phyloP scores from a whole-genome alignment of 768 basidiomycete species.

The Russula emetica region DNA sequence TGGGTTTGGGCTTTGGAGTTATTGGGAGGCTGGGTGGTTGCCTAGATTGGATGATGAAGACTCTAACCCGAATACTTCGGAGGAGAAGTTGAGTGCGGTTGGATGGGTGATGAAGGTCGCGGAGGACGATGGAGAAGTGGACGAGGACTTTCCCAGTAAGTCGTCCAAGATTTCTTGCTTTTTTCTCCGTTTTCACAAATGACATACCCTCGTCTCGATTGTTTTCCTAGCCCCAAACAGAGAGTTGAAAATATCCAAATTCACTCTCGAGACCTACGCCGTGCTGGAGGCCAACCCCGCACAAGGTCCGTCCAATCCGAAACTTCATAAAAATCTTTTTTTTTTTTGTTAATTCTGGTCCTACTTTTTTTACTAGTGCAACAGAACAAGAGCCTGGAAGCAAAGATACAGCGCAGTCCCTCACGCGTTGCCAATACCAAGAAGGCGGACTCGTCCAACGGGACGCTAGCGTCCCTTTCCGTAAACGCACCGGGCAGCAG shows the following conservation, averaged over 20 bases:
- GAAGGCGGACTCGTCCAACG: slow-evolving; percentile 46
- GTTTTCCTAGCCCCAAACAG: slow-evolving; percentile 79
- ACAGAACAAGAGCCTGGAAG: slow-evolving; percentile 78
- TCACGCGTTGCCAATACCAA: slow-evolving; percentile 63
- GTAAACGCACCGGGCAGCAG: slow-evolving; percentile 23
- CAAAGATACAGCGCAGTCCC: slow-evolving; percentile 76
- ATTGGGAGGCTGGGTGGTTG: slow-evolving; percentile 83
- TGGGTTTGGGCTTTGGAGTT: slow-evolving; percentile 87
- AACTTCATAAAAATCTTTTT: background rate
- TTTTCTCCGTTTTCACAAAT: background rate
- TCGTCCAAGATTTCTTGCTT: slow-evolving; percentile 22
- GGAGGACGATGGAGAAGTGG: slow-evolving; percentile 96
- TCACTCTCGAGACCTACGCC: slow-evolving; percentile 87
- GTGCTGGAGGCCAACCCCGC: slow-evolving; percentile 68
- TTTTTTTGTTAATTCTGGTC: background rate
- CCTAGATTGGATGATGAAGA: slow-evolving; percentile 75
- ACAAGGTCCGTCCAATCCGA: slow-evolving; percentile 49
- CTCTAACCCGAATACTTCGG: slow-evolving; percentile 43
- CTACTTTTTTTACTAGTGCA: slow-evolving; percentile 40
- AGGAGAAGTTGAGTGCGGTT: slow-evolving; percentile 66
- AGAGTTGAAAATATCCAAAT: slow-evolving; percentile 77
- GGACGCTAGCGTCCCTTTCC: slow-evolving; percentile 31
- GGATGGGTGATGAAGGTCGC: slow-evolving; percentile 94
- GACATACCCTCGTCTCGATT: background rate
- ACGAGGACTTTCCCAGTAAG: slow-evolving; percentile 97